Percentiles rank a stretch among this genome's conserved stretches.
Conservation (phyloP, 768 basidiomycete species). For the Lentinula detonsa region DNA sequence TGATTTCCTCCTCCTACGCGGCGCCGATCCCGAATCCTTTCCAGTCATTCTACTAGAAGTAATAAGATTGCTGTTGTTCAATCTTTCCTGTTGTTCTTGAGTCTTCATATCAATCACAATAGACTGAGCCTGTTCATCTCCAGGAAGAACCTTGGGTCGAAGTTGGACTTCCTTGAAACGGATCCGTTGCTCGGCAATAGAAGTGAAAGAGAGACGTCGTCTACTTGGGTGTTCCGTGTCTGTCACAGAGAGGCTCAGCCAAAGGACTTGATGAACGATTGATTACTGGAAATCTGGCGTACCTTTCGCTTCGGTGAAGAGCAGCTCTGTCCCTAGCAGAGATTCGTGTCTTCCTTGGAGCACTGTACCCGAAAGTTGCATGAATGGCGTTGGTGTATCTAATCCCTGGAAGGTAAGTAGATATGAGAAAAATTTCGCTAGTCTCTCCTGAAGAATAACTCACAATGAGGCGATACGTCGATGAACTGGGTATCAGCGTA, state of each 20-base stretch:
- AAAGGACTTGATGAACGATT: neutral
- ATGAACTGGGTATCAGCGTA: conserved; percentile 65
- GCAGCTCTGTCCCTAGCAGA: conserved; percentile 68
- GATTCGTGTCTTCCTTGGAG: conserved; percentile 64
- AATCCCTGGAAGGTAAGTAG: conserved; percentile 44
- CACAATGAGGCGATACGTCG: conserved; percentile 70
- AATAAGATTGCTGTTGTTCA: neutral
- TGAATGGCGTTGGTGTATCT: conserved; percentile 70
- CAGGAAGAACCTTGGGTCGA: conserved; percentile 10
- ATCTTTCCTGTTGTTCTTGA: neutral
- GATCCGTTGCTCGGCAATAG: conserved; percentile 63
- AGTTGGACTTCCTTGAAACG: conserved; percentile 39
- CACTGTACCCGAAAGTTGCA: conserved; percentile 73
- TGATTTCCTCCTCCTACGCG: neutral
- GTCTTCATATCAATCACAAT: neutral
- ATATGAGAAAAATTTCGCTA: too few species aligned
- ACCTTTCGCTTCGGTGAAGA: conserved; percentile 71
- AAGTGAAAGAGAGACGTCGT: conserved; percentile 47
- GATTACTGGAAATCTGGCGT: neutral
- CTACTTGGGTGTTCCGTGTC: conserved; percentile 44
- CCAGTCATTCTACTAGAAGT: conserved; percentile 4
- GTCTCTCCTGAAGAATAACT: conserved; percentile 20
- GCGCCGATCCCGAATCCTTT: neutral
- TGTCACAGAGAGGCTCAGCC: conserved; percentile 6
- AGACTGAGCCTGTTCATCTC: neutral